Evolutionary conservation across 1,284 basidiomycete species (phyloP), one percentile per base, ranked within the genome.

Genomic region (Phaffia rhodozyma): DNA sequence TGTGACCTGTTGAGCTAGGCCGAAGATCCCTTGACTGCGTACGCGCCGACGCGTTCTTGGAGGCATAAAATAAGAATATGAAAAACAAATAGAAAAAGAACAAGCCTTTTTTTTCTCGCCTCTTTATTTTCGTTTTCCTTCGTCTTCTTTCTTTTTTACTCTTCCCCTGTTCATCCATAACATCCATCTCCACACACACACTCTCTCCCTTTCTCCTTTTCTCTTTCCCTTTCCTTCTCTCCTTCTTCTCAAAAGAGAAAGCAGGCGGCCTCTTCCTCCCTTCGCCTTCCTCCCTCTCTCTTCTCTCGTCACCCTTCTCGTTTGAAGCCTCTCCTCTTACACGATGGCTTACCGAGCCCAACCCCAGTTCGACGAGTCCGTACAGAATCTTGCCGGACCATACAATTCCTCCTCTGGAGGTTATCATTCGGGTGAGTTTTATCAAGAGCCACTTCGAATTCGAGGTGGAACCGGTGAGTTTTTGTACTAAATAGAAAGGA

Each of bases 331-430:
- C 18, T 53, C 38, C 21, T 27, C 27, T 48, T 5, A 16, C 57
- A 56, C 25, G 38, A 58, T 58, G 63, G 50, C 63, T n/a, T 65
- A 65, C 34, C 63, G 57, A 32, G 58, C 60, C 43, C 57, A 58
- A 27, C 63, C 25, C 43, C 43, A 29, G n/a, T 65, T 56, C 48
- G 63, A 60, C 32, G 63, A 49, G 16, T 65, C 63, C 4, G 60
- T 59, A 5, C 54, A 65, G 20, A 55, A 65, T 13, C 58, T 65
- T 29, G 16, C 16, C 32, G 27, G 48, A 29, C 21, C 38, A 32
- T 34, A 48, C 51, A 27, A 56, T 18, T 9, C 13, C 18, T 9
- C 32, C 9, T 50, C 62, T 23, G 51, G 34, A 13, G 51, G 51
- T 16, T 63, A 60, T 59, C 23, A 18, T 21, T 32, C 55, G n/a